Conservation (phyloP, 1,284 basidiomycete genomes). For the Boletus albobrunnescens region DNA sequence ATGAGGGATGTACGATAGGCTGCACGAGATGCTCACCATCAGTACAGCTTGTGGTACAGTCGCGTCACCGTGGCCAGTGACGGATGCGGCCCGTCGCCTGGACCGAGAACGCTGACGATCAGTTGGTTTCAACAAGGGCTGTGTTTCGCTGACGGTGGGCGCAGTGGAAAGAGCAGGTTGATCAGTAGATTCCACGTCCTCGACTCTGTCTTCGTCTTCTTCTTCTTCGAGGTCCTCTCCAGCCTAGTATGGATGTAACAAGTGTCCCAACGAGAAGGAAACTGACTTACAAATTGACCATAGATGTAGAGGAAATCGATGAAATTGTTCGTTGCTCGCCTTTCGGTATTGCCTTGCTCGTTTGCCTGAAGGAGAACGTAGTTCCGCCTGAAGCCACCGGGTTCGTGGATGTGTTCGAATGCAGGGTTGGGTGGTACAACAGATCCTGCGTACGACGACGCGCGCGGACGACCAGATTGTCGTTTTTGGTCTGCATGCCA, state of each 20-base stretch:
- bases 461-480: slow-evolving; percentile 53
- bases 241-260: slow-evolving; percentile 49
- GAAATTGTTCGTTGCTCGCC: slow-evolving; percentile 75
- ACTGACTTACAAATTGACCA: slow-evolving; percentile 83
- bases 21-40: slow-evolving; percentile 58
- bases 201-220: slow-evolving; percentile 42
- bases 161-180: slow-evolving; percentile 27
- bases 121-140: slow-evolving; percentile 40
- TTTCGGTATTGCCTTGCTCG: slow-evolving; percentile 62
- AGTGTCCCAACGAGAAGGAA: not conserved
- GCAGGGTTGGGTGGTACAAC: slow-evolving; percentile 58
- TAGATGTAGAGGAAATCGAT: slow-evolving; percentile 91
- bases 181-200: slow-evolving; percentile 40
- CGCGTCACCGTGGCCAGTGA: slow-evolving; percentile 73
- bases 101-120: slow-evolving; percentile 43
- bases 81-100: slow-evolving; percentile 52
- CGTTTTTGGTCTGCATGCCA: slow-evolving; percentile 79
- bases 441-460: slow-evolving; percentile 71
- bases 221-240: slow-evolving; percentile 94
- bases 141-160: slow-evolving; percentile 37
- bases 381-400: slow-evolving; percentile 89
- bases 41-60: slow-evolving; percentile 85
- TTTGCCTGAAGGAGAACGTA: slow-evolving; percentile 72
- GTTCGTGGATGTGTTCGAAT: slow-evolving; percentile 87
- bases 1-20: slow-evolving; percentile 8